Evolutionary conservation across 768 basidiomycete genomes (phyloP).

Genomic region (Termitomyces sp.): DNA sequence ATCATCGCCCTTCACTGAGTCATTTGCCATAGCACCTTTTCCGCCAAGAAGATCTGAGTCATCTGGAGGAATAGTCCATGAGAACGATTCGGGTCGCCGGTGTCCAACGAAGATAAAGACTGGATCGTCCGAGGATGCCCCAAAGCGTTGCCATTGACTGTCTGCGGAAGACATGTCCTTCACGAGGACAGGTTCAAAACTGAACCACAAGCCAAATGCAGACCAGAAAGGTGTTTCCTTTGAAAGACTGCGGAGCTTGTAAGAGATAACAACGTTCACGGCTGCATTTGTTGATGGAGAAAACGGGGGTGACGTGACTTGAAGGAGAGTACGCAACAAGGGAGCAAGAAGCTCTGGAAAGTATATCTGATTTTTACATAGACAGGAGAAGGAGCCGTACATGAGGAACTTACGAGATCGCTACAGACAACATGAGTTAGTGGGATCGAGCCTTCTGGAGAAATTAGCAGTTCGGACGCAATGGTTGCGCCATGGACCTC

Average conservation of each 20-base stretch:
- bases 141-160: constrained; percentile 41
- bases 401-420: constrained; percentile 61
- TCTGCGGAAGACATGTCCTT: constrained; percentile 20
- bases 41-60: constrained; percentile 61
- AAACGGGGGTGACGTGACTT: constrained; percentile 60
- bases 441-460: constrained; percentile 7
- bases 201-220: constrained; percentile 79
- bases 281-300: constrained; percentile 13
- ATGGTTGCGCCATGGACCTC: constrained; percentile 40
- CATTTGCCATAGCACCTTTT: constrained; percentile 47
- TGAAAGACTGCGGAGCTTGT: constrained; percentile 69
- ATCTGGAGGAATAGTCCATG: constrained; percentile 49
- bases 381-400: neutral
- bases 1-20: constrained; percentile 54
- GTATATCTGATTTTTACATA: constrained; percentile 59
- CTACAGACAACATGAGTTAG: constrained; percentile 78
- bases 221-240: constrained; percentile 80
- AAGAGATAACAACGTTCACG: constrained; percentile 61
- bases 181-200: constrained; percentile 54
- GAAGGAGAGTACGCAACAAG: constrained; percentile 70
- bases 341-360: constrained; percentile 81
- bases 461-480: constrained; percentile 33
- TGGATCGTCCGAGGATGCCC: constrained; percentile 38
- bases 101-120: constrained; percentile 63
- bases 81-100: constrained; percentile 56